phyloP scores from a whole-genome alignment of 1,139 yeast species.

The Hemisphaericaspora xylofermentans region DNA sequence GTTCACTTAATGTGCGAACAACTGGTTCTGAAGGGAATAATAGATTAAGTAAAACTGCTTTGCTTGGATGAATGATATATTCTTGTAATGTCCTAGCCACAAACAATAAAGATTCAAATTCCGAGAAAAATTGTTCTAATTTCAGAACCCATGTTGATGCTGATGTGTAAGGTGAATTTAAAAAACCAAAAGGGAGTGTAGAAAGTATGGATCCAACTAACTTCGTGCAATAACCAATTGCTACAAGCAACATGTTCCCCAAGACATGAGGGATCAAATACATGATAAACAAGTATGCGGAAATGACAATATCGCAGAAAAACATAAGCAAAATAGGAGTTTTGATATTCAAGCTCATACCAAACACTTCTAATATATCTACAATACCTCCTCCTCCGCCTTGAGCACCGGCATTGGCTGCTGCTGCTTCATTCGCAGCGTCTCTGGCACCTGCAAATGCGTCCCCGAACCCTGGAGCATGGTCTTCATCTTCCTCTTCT shows the following conservation, averaged over 20 bases:
- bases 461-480: conserved; percentile 9
- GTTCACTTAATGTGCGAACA: conserved; percentile 28
- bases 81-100: conserved; percentile 10
- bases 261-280: conserved; percentile 57
- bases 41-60: conserved; percentile 19
- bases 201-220: neutral
- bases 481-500: conserved; percentile 4
- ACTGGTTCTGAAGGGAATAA: conserved; percentile 14
- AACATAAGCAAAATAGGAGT: conserved; percentile 40
- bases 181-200: neutral
- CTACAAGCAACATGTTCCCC: conserved; percentile 37
- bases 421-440: conserved; percentile 5
- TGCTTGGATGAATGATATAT: conserved; percentile 20
- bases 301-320: conserved; percentile 41
- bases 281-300: conserved; percentile 43
- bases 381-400: conserved; percentile 19
- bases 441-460: conserved; percentile 1
- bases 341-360: conserved; percentile 32
- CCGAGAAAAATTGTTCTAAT: conserved; percentile 5
- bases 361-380: conserved; percentile 36
- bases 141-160: neutral
- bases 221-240: conserved; percentile 12
- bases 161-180: neutral
- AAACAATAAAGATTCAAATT: conserved; percentile 15
- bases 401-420: conserved; percentile 3